These are phyloP conservation scores for Musa acuminata DNA, from an alignment of 176 grass and related monocot genomes.

Conservation along the genomic window DNA sequence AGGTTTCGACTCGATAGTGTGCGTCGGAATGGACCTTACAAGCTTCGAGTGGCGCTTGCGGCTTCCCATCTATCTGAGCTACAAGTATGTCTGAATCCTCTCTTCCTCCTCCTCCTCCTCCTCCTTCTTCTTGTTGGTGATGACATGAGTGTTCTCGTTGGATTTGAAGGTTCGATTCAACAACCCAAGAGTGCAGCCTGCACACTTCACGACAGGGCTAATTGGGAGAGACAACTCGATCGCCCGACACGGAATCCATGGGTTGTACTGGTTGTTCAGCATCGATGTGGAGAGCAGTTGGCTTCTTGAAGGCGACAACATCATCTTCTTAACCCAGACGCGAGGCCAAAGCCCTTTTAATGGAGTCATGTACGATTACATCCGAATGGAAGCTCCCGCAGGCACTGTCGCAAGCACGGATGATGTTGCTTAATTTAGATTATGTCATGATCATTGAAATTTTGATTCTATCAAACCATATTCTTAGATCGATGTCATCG, in stretches of 20 bases:
- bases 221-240: slow-evolving; percentile 52
- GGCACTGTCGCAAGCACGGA: no score
- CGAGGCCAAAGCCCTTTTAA: slow-evolving; percentile 5
- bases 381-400: slow-evolving; percentile 25
- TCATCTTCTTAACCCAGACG: slow-evolving; percentile 31
- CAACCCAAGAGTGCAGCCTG: background rate
- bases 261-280: slow-evolving; percentile 35
- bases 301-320: slow-evolving; percentile 34
- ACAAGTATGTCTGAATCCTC: background rate
- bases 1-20: background rate
- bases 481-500: no score
- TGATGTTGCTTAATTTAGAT: no score
- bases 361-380: slow-evolving; percentile 53
- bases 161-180: slow-evolving; percentile 26
- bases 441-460: no score
- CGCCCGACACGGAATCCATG: slow-evolving; percentile 42
- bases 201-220: slow-evolving; percentile 22
- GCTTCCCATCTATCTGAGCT: background rate
- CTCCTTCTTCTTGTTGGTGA: background rate
- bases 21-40: background rate
- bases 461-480: no score
- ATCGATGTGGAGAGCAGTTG: slow-evolving; percentile 19
- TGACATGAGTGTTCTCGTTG: background rate
- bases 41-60: background rate
- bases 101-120: background rate